Evolutionary conservation across 768 basidiomycete species (phyloP), one percentile per base, ranked within the genome.

Genomic region (Xanthoconium purpureum): DNA sequence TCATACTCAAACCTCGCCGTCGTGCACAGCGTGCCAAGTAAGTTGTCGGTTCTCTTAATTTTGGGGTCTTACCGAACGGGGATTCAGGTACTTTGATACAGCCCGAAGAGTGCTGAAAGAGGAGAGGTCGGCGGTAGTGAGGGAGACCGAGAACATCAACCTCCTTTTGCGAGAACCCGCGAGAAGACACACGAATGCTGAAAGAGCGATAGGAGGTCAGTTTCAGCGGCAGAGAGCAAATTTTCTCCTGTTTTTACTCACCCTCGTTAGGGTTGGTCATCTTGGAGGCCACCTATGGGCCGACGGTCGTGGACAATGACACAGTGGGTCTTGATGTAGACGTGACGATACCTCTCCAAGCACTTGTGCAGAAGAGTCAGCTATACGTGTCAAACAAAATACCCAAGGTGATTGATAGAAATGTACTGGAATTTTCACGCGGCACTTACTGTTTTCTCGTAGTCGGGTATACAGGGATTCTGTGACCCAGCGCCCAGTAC

Each of bases 401-500:
- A 63, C 77, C 83, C 46, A 96, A 95, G 80, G 89, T 91, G 52
- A 58, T 11, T 35, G 52, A 43, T 50, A 43, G 47, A 30, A 51
- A 42, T 45, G 15, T 9, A 35, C 14, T 8, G 15, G 42, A 42
- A 50, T 32, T 38, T 54, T 36, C 24, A 35, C 43, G 29, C 53
- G 37, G 28, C 17, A 35, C 55, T 61, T 33, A 59, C 42, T 8
- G 54, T 24, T 51, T 54, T 56, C 36, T 51, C 37, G 33, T 61
- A 89, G 89, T 76, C 84, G 56, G 81, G 84, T 29, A 77, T 96
- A 39, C 85, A 91, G 65, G 93, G 93, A n/a, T 94, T 97, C 75
- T 85, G 83, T 66, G 93, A 96, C 74, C 89, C 90, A 54, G 85
- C 86, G 17, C 85, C 89, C 14, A 84, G 83, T n/a, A 77, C 80